Percentiles rank a stretch among this genome's conserved stretches.
These are phyloP conservation scores for Jacaranda copaia DNA, from an alignment of 257 asterid genomes.

Conservation along the genomic window DNA sequence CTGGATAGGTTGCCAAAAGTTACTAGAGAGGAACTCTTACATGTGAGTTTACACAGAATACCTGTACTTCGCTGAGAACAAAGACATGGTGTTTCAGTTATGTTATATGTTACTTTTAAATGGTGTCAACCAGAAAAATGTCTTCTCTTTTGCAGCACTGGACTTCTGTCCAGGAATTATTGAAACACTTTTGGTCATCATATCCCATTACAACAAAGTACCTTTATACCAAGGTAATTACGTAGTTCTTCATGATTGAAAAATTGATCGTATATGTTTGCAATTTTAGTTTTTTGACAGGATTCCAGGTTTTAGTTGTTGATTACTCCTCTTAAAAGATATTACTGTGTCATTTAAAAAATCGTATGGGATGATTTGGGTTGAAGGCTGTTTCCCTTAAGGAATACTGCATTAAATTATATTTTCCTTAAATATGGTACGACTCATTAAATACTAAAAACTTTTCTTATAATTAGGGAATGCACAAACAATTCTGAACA, in stretches of 20 bases:
- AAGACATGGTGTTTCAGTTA: slow-evolving; percentile 5
- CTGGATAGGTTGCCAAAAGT: slow-evolving; percentile 79
- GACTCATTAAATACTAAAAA: not conserved
- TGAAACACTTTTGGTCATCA: slow-evolving; percentile 97
- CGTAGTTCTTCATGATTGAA: slow-evolving; percentile 15
- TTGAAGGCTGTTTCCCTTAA: not conserved
- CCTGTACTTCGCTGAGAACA: slow-evolving; percentile 8
- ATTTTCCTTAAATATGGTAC: not conserved
- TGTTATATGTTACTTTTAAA: slow-evolving; percentile 15
- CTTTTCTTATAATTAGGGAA: not conserved
- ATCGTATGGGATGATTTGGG: too few relatives aligned
- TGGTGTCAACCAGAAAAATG: slow-evolving; percentile 14
- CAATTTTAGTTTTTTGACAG: slow-evolving; percentile 16
- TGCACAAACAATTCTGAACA: slow-evolving; percentile 4
- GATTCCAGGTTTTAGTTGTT: slow-evolving; percentile 20
- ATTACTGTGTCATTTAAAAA: not conserved
- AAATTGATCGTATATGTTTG: not conserved
- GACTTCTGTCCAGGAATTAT: slow-evolving; percentile 87
- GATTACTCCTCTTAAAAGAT: not conserved
- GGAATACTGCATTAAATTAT: not conserved
- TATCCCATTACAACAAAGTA: slow-evolving; percentile 89
- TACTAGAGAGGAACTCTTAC: slow-evolving; percentile 75
- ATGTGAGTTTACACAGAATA: slow-evolving; percentile 55
- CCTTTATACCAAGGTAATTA: slow-evolving; percentile 73
- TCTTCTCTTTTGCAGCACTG: slow-evolving; percentile 67